Base-by-base conservation (phyloP, 2,329 filamentous ascomycete species). In the Albophoma yamanashiensis region DNA sequence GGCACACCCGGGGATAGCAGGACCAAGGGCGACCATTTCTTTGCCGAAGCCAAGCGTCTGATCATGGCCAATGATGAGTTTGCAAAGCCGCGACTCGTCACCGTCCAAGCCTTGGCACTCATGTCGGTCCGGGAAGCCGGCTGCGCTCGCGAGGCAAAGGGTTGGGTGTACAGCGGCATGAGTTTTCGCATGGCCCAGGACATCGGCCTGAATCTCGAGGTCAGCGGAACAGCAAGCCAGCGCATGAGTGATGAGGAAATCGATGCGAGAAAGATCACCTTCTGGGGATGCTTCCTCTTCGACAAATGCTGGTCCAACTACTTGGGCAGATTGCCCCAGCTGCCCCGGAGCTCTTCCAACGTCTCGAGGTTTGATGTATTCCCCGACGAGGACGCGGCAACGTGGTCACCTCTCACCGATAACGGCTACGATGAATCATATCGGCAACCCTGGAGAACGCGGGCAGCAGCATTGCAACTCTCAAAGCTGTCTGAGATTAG, bases 231-330 rank as follows among this genome's bases (percentile, higher is more conserved):
- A 61, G 83, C 82, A 61, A 80, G 77, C 61, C 79, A 82, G 57
- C 74, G 78, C 36, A 80, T 93, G 64, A 85, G 86, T 62, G 91
- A 96, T 61, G 83, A 89, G 55, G 93, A 97, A 72, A 83, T 95
- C 45, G 94, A 99, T 74, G 92, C 92, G 3, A 82, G 94, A 45
- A 83, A 90, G 58, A 88, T 97, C 50, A 97, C 94, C 0, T 97
- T 97, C 69, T 97, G 94, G 94, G 94, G 94, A 8, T 97, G 92
- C 71, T 97, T 94, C 73, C 76, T 96, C n/a, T 96, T 97, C 71
- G 94, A 99, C 77, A 97, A 97, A 80, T 96, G 91, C 73, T 97
- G 93, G 92, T 96, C 92, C 57, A 97, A 97, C 71, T 97, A 97
- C 67, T 83, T 97, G 34, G 93, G 94, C 56, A 88, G 94, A 52